Base-by-base conservation (phyloP, 345 rosid species). In the Mallotus nudiflorus region DNA sequence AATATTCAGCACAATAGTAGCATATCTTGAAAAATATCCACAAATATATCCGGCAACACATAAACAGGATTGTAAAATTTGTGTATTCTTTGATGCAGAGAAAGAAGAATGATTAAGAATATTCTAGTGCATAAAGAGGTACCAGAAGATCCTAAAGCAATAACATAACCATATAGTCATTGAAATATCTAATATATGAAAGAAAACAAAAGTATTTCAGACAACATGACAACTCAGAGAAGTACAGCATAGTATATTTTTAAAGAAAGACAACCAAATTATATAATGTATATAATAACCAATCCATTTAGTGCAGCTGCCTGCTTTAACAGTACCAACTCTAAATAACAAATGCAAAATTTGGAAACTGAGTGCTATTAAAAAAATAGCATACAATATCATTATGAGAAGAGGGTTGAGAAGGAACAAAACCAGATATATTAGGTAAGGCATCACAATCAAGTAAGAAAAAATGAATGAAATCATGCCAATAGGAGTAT, bases 241-340 rank as follows among this genome's bases (percentile, higher is more conserved):
- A 42, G 4, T 3, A 12, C 6, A 8, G 9, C 9, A 59, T 6
- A 24, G 4, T 37, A 24, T 16, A 15, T 53, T 4, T 40, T 4
- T 40, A 9, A 1, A 3, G 7, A 14, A 37, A 53, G 46, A 42
- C 10, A 33, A 70, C 50, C 50, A 37, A 58, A 42, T 10, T 29
- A 22, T 31, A 42, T n/a, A n/a, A n/a, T n/a, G n/a, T n/a, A n/a
- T n/a, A n/a, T n/a, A n/a, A n/a, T n/a, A n/a, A n/a, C n/a, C n/a
- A 44, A n/a, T 63, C 42, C 20, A 40, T 19, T 45, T 25, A 45
- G 24, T 27, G 72, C 76, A 61, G 80, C 76, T 61, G 24, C 15
- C 29, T 15, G 50, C 13, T 48, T 54, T 37, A 53, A 39, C 16
- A 39, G 46, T 25, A 67, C 55, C 33, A 22, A 19, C 45, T 71